Percentiles rank a stretch among this genome's conserved stretches.
Conservation (phyloP, 306 rosid genomes). For the Acacia acuminata region DNA sequence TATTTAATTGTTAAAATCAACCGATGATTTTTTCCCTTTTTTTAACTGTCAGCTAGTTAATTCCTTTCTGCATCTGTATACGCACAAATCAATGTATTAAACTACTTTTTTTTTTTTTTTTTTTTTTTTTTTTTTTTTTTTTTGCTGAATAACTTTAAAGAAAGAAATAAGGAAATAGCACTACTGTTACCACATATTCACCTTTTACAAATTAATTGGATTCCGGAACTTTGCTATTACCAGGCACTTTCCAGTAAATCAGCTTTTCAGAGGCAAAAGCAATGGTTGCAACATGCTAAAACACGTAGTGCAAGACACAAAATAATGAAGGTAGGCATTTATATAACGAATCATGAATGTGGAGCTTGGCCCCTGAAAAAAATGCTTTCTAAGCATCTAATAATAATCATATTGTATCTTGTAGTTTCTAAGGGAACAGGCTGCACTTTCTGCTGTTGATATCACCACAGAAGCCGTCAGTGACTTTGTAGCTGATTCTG, state of each 20-base stretch:
- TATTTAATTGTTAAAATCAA: background rate
- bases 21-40: background rate
- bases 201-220: conserved; percentile 31
- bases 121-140: background rate
- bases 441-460: conserved; percentile 86
- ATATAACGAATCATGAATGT: conserved; percentile 22
- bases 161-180: background rate
- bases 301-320: conserved; percentile 98
- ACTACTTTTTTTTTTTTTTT: background rate
- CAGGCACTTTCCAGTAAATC: conserved; percentile 98
- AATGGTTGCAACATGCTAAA: conserved; percentile 98
- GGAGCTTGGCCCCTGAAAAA: conserved; percentile 18
- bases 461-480: conserved; percentile 83
- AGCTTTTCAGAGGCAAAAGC: conserved; percentile 96
- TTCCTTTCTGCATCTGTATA: conserved; percentile 7
- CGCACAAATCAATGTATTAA: background rate
- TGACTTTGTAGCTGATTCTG: conserved; percentile 75
- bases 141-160: background rate
- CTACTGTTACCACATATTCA: background rate
- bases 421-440: conserved; percentile 95
- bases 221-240: conserved; percentile 35
- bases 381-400: background rate
- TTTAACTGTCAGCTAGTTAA: background rate
- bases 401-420: conserved; percentile 35
- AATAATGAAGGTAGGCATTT: conserved; percentile 84